Conservation (phyloP, 2,329 filamentous ascomycete species). For the Rhytidhysteron rufulum region DNA sequence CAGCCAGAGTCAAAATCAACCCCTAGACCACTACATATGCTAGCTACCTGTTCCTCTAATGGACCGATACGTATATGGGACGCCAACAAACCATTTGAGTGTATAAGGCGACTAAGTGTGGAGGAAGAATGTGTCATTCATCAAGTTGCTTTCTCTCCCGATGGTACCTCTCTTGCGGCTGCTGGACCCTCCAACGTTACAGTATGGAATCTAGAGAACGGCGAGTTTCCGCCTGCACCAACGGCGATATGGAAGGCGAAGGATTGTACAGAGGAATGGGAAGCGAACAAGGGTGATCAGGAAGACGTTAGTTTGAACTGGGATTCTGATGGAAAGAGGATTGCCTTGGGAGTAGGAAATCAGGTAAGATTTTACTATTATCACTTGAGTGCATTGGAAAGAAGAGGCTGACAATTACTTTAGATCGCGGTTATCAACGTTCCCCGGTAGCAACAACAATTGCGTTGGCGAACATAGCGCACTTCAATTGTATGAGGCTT, state of each 20-base stretch:
- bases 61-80: slow-evolving; percentile 41
- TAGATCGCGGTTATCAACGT: slow-evolving; percentile 34
- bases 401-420: neutral
- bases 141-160: slow-evolving; percentile 43
- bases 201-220: slow-evolving; percentile 40
- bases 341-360: slow-evolving; percentile 35
- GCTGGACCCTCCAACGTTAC: slow-evolving; percentile 42
- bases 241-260: slow-evolving; percentile 33
- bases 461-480: neutral
- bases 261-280: slow-evolving; percentile 22
- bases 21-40: slow-evolving; percentile 19
- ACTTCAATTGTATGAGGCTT: neutral
- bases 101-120: slow-evolving; percentile 24
- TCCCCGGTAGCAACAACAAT: slow-evolving; percentile 15
- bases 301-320: slow-evolving; percentile 35
- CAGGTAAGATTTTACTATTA: slow-evolving; percentile 23
- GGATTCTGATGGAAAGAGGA: slow-evolving; percentile 35
- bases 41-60: slow-evolving; percentile 40
- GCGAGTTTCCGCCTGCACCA: slow-evolving; percentile 19
- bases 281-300: slow-evolving; percentile 27
- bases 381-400: neutral
- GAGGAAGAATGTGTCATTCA: slow-evolving; percentile 33
- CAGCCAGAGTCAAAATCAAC: slow-evolving; percentile 20
- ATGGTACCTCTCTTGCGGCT: slow-evolving; percentile 41
- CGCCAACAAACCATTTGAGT: slow-evolving; percentile 31